Evolutionary conservation across 2,329 filamentous ascomycete species (phyloP).

Genomic region (Calonectria henricotiae): DNA sequence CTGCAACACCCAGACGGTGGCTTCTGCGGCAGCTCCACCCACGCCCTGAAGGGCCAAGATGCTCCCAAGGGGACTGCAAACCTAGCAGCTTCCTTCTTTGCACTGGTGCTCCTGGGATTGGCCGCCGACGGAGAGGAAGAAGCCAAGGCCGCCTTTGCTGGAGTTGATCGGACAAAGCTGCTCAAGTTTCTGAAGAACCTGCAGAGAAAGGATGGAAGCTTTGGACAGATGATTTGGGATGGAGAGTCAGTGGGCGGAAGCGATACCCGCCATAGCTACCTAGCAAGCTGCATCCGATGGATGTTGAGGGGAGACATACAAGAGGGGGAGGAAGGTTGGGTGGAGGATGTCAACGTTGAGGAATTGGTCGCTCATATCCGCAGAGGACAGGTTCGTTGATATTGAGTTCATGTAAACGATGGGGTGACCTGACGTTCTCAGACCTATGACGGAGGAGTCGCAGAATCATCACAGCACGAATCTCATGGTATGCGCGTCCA

Average conservation of each 20-base stretch:
- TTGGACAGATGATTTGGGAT: constrained; percentile 83
- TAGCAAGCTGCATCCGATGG: constrained; percentile 86
- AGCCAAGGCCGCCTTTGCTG: constrained; percentile 67
- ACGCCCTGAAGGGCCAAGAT: constrained; percentile 64
- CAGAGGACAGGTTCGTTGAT: constrained; percentile 67
- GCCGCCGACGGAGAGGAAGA: constrained; percentile 61
- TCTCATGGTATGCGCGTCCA: constrained; percentile 77
- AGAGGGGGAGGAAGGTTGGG: constrained; percentile 68
- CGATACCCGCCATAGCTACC: constrained; percentile 91
- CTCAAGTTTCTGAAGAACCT: constrained; percentile 82
- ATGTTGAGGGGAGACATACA: constrained; percentile 78
- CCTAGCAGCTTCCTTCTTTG: constrained; percentile 91
- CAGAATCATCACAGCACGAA: constrained; percentile 84
- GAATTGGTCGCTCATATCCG: constrained; percentile 80
- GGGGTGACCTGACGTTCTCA: constrained; percentile 56
- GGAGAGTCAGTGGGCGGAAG: constrained; percentile 80
- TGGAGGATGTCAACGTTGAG: constrained; percentile 83
- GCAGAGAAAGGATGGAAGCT: constrained; percentile 90
- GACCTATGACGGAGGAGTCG: constrained; percentile 89
- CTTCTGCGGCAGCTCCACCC: constrained; percentile 87
- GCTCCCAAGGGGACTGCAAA: constrained; percentile 74
- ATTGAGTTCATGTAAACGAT: neutral
- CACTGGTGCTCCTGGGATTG: constrained; percentile 79
- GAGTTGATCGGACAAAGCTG: constrained; percentile 78
- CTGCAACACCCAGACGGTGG: constrained; percentile 91